Evolutionary conservation across 1,139 yeast genomes (phyloP).

Genomic region (Groenewaldozyma auringiensis): DNA sequence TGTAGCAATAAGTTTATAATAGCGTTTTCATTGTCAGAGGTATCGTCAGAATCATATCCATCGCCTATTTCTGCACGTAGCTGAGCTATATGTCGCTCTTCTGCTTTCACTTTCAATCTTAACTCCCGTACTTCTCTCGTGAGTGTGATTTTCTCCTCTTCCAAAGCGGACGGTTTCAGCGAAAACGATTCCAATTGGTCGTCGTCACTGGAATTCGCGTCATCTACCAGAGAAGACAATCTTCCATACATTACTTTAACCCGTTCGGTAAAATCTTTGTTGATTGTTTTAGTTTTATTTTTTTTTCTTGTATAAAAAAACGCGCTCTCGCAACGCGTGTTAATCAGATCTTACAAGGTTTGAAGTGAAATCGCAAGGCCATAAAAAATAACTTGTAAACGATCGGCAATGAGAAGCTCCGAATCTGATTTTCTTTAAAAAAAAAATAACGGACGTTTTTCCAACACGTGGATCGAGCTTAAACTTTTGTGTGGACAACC

Average conservation of each 20-base stretch:
- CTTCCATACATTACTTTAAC: neutral
- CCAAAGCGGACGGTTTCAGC: neutral
- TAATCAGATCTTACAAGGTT: neutral
- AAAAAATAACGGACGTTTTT: too few species aligned
- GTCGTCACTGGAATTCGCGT: conserved; percentile 4
- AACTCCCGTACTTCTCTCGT: neutral
- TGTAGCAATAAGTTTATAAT: neutral
- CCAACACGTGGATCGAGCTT: too few species aligned
- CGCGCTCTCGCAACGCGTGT: too few species aligned
- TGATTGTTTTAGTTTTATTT: neutral
- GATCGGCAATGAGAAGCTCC: too few species aligned
- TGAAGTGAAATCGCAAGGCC: neutral
- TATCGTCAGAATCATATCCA: neutral
- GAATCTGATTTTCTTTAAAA: too few species aligned
- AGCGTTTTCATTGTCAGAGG: neutral
- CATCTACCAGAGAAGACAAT: neutral
- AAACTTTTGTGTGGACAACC: too few species aligned
- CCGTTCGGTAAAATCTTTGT: neutral
- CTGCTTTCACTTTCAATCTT: neutral
- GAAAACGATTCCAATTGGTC: neutral
- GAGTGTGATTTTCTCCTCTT: neutral
- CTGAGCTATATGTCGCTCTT: neutral
- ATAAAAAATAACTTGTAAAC: too few species aligned
- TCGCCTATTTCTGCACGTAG: neutral
- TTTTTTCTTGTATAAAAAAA: too few species aligned